Conservation (phyloP, 352 stramenopile genomes). For the Globisporangium paroecandrum region DNA sequence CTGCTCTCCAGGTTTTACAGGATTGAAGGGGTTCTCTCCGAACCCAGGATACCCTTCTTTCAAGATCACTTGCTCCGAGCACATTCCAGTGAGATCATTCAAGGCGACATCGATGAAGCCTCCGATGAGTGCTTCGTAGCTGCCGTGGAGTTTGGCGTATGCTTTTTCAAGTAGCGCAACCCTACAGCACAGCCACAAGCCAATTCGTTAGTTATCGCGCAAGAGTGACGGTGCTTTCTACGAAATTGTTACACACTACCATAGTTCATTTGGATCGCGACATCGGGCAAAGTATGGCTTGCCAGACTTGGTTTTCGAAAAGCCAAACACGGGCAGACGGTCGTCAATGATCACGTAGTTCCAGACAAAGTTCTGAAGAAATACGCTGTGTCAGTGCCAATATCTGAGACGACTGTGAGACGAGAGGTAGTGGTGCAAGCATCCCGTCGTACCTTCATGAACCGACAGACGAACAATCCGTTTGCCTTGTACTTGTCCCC, state of each 20-base stretch:
- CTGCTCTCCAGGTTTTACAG: conserved; percentile 36
- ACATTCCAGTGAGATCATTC: conserved; percentile 89
- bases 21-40: conserved; percentile 60
- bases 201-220: neutral
- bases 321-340: conserved; percentile 80
- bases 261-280: conserved; percentile 84
- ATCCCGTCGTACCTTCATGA: conserved; percentile 82
- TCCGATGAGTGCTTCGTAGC: conserved; percentile 86
- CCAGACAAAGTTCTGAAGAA: conserved; percentile 79
- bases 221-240: neutral
- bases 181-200: conserved; percentile 25
- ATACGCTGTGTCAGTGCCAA: neutral
- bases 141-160: conserved; percentile 91
- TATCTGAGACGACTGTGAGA: neutral
- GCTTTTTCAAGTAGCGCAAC: conserved; percentile 89
- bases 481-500: conserved; percentile 67
- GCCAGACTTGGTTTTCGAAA: conserved; percentile 69
- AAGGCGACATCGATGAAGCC: conserved; percentile 89
- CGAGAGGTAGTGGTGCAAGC: neutral
- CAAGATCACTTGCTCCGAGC: conserved; percentile 85
- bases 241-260: conserved; percentile 34
- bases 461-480: conserved; percentile 87
- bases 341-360: conserved; percentile 93
- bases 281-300: conserved; percentile 84
- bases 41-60: conserved; percentile 77